phyloP scores from a whole-genome alignment of 1,284 basidiomycete species.

The Apiotrichum montevideense region DNA sequence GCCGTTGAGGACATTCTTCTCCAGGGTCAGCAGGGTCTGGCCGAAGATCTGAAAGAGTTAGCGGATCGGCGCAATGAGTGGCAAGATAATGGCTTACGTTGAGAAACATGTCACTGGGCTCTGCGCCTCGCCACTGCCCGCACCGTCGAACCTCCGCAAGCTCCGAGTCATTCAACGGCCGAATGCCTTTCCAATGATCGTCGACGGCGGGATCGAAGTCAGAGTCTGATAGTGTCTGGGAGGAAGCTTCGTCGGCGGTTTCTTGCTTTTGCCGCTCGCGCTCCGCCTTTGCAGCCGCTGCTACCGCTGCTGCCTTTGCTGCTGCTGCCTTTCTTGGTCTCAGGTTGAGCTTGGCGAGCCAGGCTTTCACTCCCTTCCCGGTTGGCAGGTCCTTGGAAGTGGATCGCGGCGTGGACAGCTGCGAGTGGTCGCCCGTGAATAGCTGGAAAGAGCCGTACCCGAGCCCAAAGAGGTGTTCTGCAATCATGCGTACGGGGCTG shows the following conservation, averaged over 20 bases:
- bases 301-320: neutral
- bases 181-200: slow-evolving; percentile 5
- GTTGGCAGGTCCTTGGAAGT: neutral
- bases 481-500: slow-evolving; percentile 19
- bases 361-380: slow-evolving; percentile 1
- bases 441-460: slow-evolving; percentile 14
- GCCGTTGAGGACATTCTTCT: slow-evolving; percentile 21
- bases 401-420: neutral
- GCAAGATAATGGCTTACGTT: slow-evolving; percentile 14
- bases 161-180: slow-evolving; percentile 12
- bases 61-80: too few relatives aligned
- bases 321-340: neutral
- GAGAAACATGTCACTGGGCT: slow-evolving; percentile 23
- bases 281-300: neutral
- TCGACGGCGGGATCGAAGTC: slow-evolving; percentile 9
- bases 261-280: neutral
- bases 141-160: slow-evolving; percentile 19
- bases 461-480: slow-evolving; percentile 20
- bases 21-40: slow-evolving; percentile 20
- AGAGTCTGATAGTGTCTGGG: slow-evolving; percentile 1
- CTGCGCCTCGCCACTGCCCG: slow-evolving; percentile 21
- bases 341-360: slow-evolving; percentile 8
- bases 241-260: neutral
- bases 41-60: slow-evolving; percentile 17
- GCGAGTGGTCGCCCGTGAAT: slow-evolving; percentile 8